Conservation (phyloP, 2,329 filamentous ascomycete genomes). For the Fusarium sublunatum region DNA sequence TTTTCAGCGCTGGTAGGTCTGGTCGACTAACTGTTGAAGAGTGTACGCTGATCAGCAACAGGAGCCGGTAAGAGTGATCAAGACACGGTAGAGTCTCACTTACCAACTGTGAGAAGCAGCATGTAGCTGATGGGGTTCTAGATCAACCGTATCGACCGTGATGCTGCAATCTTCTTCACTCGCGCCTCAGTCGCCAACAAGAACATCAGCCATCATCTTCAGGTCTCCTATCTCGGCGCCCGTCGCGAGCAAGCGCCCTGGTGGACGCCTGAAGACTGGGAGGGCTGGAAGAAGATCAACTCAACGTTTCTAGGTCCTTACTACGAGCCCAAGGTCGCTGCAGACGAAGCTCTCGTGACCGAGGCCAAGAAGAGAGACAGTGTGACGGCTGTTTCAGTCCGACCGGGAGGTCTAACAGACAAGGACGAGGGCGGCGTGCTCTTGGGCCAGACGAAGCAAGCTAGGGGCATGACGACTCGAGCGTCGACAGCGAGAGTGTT, state of each 20-base stretch:
- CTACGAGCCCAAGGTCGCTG: constrained; percentile 65
- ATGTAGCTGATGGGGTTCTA: constrained; percentile 21
- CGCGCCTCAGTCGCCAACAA: constrained; percentile 40
- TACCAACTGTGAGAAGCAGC: not conserved
- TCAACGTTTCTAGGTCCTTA: constrained; percentile 58
- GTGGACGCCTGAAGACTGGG: constrained; percentile 62
- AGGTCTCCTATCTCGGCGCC: constrained; percentile 67
- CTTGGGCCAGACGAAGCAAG: constrained; percentile 54
- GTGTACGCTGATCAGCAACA: constrained; percentile 24
- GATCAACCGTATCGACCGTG: constrained; percentile 45
- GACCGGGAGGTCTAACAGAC: constrained; percentile 60
- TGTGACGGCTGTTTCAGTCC: constrained; percentile 60
- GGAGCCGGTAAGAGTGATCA: constrained; percentile 53
- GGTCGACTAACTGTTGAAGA: not conserved
- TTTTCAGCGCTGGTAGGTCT: constrained; percentile 66
- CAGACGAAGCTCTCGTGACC: constrained; percentile 63
- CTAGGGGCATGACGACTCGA: constrained; percentile 59
- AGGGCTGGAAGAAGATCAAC: constrained; percentile 53
- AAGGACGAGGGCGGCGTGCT: constrained; percentile 57
- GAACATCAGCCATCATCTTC: constrained; percentile 65
- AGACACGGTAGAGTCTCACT: constrained; percentile 45
- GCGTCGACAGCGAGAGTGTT: constrained; percentile 67
- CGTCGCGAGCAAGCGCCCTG: constrained; percentile 61
- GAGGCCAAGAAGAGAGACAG: constrained; percentile 52
- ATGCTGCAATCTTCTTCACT: constrained; percentile 41